Base-by-base conservation (phyloP, 2,329 filamentous ascomycete species). In the Trichoderma breve region DNA sequence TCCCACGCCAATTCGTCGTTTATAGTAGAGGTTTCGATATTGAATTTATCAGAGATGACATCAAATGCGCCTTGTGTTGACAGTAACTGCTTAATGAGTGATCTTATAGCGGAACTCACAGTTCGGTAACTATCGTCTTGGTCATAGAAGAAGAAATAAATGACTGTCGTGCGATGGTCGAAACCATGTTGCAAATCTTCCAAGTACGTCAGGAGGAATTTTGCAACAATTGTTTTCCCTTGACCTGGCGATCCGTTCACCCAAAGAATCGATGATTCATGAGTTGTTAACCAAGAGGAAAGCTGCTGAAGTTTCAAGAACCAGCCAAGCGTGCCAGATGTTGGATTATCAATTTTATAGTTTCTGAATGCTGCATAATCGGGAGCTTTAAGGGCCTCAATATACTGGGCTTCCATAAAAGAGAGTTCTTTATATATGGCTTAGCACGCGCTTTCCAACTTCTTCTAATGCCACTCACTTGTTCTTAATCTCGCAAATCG, bases 71-170 rank as follows among this genome's bases (percentile, higher is more conserved):
- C 43, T 24, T n/a, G 26, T 4, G 6, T 5, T 11, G 43, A 39
- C 9, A 69, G 34, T 6, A 69, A 2, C 7, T 69, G 66, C 4
- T 47, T 61, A 3, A 69, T 61, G 6, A 69, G 24, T 9, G 66
- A 60, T 12, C 66, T 69, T 12, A 69, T 3, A 15, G 34, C 53
- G n/a, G 34, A 34, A 8, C 55, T 8, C 2, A 43, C 24, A 24
- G 53, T 69, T 3, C 24, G 34, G 24, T 34, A 47, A 11, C 6
- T 69, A 4, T 70, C 57, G 4, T 70, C 66, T 9, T 70, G 66
- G 18, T 53, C 26, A 51, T 70, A 53, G 43, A 70, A 70, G 14
- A 69, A 69, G 34, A 69, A 69, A n/a, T 69, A 60, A 1, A 69
- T 60, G 11, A 69, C 34, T 0, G 26, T 39, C 18, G 53, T 12